These are phyloP conservation scores for Mucor lusitanicus DNA, from an alignment of 371 early-diverging fungal genomes.

Conservation along the genomic window DNA sequence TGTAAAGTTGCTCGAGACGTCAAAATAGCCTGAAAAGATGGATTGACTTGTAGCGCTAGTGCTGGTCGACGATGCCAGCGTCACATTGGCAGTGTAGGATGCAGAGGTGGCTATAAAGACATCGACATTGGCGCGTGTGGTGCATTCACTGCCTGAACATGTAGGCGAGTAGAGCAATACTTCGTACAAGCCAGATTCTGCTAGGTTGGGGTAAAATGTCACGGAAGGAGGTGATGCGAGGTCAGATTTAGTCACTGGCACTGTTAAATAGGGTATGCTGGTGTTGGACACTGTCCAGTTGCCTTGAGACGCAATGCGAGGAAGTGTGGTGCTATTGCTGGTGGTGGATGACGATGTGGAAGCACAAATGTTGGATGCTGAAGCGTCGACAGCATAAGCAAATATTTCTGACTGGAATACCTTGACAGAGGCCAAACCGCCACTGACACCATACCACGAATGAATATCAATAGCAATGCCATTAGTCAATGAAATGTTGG, in stretches of 20 bases:
- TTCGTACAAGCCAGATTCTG: conserved; percentile 68
- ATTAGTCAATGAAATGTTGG: conserved; percentile 36
- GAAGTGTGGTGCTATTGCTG: background rate
- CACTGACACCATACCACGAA: conserved; percentile 77
- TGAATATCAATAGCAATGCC: conserved; percentile 66
- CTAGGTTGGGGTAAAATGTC: conserved; percentile 57
- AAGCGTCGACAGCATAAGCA: conserved; percentile 31
- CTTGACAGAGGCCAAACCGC: conserved; percentile 70
- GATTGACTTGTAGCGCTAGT: conserved; percentile 12
- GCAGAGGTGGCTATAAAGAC: conserved; percentile 29
- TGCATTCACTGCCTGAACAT: conserved; percentile 55
- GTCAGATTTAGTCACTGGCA: background rate
- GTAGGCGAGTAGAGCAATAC: conserved; percentile 63
- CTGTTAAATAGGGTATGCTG: conserved; percentile 2
- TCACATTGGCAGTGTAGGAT: conserved; percentile 32
- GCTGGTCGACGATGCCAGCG: conserved; percentile 18
- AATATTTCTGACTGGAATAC: conserved; percentile 61
- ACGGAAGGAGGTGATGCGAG: conserved; percentile 33
- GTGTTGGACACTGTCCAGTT: conserved; percentile 2
- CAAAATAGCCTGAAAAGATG: conserved; percentile 55
- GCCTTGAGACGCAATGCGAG: background rate
- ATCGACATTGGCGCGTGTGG: conserved; percentile 46
- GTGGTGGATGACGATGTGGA: background rate
- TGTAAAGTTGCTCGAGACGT: conserved; percentile 44
- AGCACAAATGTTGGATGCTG: conserved; percentile 22